Conservation (phyloP, 106 monocot species). For the Dioscorea alata region DNA sequence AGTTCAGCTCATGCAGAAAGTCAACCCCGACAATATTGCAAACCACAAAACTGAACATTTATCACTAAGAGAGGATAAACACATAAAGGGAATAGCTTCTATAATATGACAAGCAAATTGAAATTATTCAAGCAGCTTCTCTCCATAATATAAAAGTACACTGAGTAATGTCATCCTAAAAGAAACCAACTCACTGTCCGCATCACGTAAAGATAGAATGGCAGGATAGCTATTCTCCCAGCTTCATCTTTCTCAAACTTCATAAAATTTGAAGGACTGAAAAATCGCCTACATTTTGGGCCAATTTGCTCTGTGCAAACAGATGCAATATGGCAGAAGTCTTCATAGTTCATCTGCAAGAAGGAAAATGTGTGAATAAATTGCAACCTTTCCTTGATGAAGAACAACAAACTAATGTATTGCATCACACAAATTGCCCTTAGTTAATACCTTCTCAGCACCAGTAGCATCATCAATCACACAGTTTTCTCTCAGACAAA, state of each 20-base stretch:
- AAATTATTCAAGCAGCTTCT: too few relatives aligned
- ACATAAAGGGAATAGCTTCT: too few relatives aligned
- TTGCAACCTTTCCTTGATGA: too few relatives aligned
- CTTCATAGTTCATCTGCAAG: conserved; percentile 98
- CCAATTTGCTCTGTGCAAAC: conserved; percentile 97
- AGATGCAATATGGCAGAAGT: conserved; percentile 97
- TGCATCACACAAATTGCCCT: too few relatives aligned
- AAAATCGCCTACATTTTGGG: conserved; percentile 91
- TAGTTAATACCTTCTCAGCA: conserved; percentile 76
- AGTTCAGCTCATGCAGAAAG: too few relatives aligned
- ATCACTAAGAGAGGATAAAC: too few relatives aligned
- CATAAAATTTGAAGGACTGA: conserved; percentile 99
- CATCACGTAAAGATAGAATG: conserved; percentile 99
- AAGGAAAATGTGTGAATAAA: background rate
- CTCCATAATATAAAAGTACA: too few relatives aligned
- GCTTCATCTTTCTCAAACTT: conserved; percentile 99
- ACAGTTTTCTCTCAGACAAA: conserved; percentile 96
- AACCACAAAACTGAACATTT: too few relatives aligned
- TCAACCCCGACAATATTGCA: too few relatives aligned
- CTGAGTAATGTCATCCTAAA: too few relatives aligned
- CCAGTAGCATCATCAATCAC: conserved; percentile 98
- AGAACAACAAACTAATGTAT: too few relatives aligned
- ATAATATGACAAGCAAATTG: too few relatives aligned
- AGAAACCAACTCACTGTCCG: conserved; percentile 54
- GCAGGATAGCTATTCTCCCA: conserved; percentile 96